A percentile compares a stretch with the other conserved stretches of the same genome.
These are phyloP conservation scores for Buddleja alternifolia DNA, from an alignment of 257 asterid genomes.

Conservation along the genomic window DNA sequence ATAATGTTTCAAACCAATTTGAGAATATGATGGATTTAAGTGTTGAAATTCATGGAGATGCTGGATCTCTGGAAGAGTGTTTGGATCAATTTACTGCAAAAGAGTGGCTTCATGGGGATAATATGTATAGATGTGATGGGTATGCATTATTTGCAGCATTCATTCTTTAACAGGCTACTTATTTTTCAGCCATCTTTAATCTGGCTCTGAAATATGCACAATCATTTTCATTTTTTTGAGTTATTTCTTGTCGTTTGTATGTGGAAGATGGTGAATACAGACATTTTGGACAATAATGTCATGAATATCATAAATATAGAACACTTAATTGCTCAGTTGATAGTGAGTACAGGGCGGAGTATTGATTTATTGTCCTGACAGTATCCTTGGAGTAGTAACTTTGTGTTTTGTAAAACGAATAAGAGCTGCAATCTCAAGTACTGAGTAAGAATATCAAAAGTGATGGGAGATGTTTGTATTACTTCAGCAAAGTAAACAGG, in stretches of 20 bases:
- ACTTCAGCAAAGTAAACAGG: neutral
- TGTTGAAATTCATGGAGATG: slow-evolving; percentile 98
- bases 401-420: neutral
- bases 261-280: neutral
- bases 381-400: neutral
- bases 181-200: neutral
- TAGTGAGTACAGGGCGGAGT: neutral
- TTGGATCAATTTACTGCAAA: slow-evolving; percentile 91
- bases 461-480: neutral
- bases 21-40: slow-evolving; percentile 99
- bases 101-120: slow-evolving; percentile 97
- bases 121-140: slow-evolving; percentile 98
- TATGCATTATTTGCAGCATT: slow-evolving; percentile 38
- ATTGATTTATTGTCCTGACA: neutral
- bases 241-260: neutral
- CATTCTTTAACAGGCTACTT: slow-evolving; percentile 5
- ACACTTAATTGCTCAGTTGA: slow-evolving; percentile 3
- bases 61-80: slow-evolving; percentile 94
- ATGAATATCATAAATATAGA: neutral
- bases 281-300: neutral
- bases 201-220: neutral
- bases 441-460: neutral
- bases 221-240: neutral
- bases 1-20: slow-evolving; percentile 79
- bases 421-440: neutral